Base-by-base conservation (phyloP, 768 basidiomycete genomes). In the Suillus subluteus region DNA sequence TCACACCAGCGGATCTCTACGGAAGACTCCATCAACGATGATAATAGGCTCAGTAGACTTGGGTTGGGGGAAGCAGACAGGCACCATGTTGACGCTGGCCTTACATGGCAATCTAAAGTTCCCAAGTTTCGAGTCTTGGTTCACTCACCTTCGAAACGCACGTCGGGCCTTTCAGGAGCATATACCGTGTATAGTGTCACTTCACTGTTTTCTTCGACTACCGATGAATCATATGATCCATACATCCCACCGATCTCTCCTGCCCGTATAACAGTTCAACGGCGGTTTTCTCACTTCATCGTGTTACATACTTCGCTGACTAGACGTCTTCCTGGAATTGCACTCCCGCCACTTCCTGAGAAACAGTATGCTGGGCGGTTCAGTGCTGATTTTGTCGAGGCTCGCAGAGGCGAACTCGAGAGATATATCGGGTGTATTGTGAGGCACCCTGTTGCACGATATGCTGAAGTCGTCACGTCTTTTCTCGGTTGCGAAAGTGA, bases 261-360 rank as follows among this genome's bases (percentile, higher is more conserved):
- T 1, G 80, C 83, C 12, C 81, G 87, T 40, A 85, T 95, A 67
- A 94, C 90, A 0, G 94, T 95, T 44, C 82, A 90, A 44, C 84
- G 94, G 13, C 88, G 94, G 8, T 96, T 92, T 79, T 94, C 93
- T 4, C 91, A 95, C 66, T 96, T 96, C 71, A 87, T 90, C 35
- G 83, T 89, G 61, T 82, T 96, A 38, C 90, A 94, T 69, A 88
- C 90, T 2, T 87, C 89, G 11, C 79, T 96, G 58, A 81, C 84
- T 23, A 81, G 87, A 30, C 82, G 89, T 9, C 84, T 94, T 4
- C 91, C 92, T 7, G 91, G 91, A 0, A 86, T 95, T 37, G 88
- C 88, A 4, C 81, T 96, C 2, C 93, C 94, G 0, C 91, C 92
- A 0, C 82, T 96, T 9, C 94, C 94, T 0, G 92, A 94, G 74